Percentiles rank a stretch among this genome's conserved stretches.
Evolutionary conservation across 495 filamentous ascomycete genomes (phyloP).

Genomic region (Clohesyomyces aquaticus): DNA sequence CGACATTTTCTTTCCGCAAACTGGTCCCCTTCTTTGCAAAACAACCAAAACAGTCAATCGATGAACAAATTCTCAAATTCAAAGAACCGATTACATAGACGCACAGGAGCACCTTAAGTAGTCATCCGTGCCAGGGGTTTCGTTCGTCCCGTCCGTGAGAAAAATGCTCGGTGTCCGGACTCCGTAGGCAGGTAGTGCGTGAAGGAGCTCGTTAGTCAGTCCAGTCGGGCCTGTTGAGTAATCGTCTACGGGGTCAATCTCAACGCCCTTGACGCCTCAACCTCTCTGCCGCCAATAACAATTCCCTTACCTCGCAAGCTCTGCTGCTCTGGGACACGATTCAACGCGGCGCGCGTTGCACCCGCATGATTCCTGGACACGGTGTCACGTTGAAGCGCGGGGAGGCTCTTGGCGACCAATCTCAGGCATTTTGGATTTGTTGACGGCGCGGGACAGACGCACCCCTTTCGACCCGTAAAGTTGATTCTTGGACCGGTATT

Average conservation of each 20-base stretch:
- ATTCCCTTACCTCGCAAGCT: neutral
- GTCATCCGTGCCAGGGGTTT: too few species aligned
- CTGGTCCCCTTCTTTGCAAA: too few species aligned
- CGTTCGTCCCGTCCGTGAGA: too few species aligned
- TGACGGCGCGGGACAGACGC: too few species aligned
- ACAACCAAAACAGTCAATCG: neutral
- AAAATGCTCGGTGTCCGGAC: too few species aligned
- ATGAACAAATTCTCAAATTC: neutral
- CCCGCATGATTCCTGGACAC: neutral
- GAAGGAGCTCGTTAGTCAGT: too few species aligned
- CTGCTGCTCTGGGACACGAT: neutral
- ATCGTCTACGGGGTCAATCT: neutral
- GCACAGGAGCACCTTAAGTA: too few species aligned
- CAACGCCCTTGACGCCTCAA: neutral
- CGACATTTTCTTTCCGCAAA: constrained; percentile 11
- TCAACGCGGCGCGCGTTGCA: neutral
- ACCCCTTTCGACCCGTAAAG: too few species aligned
- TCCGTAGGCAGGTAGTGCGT: too few species aligned
- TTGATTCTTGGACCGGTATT: too few species aligned
- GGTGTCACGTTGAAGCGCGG: neutral
- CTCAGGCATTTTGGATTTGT: too few species aligned
- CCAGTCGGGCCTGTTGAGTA: neutral
- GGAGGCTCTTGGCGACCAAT: too few species aligned
- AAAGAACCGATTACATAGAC: neutral
- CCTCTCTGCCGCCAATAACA: neutral